Evolutionary conservation across 345 rosid species (phyloP), one percentile per base, ranked within the genome.

Genomic region (Gossypium anomalum): DNA sequence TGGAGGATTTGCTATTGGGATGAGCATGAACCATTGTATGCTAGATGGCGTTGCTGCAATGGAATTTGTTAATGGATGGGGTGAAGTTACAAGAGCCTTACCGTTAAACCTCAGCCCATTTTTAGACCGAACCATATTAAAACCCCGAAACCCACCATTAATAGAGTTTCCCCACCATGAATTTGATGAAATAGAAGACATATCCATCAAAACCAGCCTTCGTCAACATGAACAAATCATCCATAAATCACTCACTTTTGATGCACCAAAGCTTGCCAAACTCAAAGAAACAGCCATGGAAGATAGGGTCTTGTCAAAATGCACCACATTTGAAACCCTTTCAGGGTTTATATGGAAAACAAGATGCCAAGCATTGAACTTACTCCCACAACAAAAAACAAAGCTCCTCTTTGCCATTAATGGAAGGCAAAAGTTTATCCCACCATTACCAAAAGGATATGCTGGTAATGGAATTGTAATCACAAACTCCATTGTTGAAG

Each of bases 21-120:
- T 90, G 47, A 80, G 89, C 66, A 77, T 88, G 94, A 94, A 88
- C 83, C 98, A 94, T 62, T 89, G 92, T 5, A 88, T 89, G 93
- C 83, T 83, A 55, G 98, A 94, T 77, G 98, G 97, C 19, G 81
- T 90, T 6, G 92, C 72, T 29, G 97, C 97, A 3, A 90, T 92
- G 97, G 91, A 92, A 69, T 94, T 94, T 70, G 81, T 94, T 68
- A 90, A 92, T 76, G 89, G 93, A 17, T 92, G 98, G 96, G 94
- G 88, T 12, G 89, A 89, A 77, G 88, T 84, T 14, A 85, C 98
- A 29, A 82, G 94, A 69, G 91, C 87, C 17, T 79, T 88, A 78
- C 89, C 94, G 17, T 81, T 92, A 19, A 77, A 76, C 2, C 72
- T 76, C 49, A 88, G 92, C 64, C 97, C 97, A 59, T 85, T 77